These are phyloP conservation scores for Colletotrichum liriopes DNA, from an alignment of 2,329 filamentous ascomycete species.

Conservation along the genomic window DNA sequence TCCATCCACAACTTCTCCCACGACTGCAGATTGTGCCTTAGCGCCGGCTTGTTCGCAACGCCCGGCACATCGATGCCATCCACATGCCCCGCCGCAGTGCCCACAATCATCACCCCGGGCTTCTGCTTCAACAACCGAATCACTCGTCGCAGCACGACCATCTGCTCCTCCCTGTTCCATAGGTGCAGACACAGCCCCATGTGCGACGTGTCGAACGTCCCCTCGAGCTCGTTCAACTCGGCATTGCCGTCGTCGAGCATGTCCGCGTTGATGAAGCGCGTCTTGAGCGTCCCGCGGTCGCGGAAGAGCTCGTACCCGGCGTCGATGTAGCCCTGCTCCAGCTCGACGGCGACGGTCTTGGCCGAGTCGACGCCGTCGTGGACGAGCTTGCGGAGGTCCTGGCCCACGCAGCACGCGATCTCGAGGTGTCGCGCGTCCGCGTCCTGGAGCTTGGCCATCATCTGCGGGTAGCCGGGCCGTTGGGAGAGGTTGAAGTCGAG, in stretches of 20 bases:
- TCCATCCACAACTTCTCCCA: slow-evolving; percentile 43
- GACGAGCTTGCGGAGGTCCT: slow-evolving; percentile 49
- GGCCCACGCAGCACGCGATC: slow-evolving; percentile 50
- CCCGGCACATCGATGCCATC: slow-evolving; percentile 26
- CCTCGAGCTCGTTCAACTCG: slow-evolving; percentile 39
- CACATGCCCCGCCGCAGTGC: slow-evolving; percentile 37
- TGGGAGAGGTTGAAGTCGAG: slow-evolving; percentile 38
- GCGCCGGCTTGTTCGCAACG: background rate
- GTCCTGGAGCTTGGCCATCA: slow-evolving; percentile 43
- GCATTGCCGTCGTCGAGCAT: slow-evolving; percentile 44
- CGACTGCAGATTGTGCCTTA: slow-evolving; percentile 40
- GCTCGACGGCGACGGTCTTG: slow-evolving; percentile 46
- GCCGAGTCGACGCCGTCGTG: slow-evolving; percentile 46
- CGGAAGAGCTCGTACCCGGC: slow-evolving; percentile 49
- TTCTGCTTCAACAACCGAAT: slow-evolving; percentile 29
- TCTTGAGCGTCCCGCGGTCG: slow-evolving; percentile 45
- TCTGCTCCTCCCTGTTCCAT: slow-evolving; percentile 46
- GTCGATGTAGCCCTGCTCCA: slow-evolving; percentile 44
- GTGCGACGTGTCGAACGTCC: slow-evolving; percentile 46
- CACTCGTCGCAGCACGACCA: slow-evolving; percentile 29
- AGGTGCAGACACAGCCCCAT: slow-evolving; percentile 48
- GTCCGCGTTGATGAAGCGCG: slow-evolving; percentile 45
- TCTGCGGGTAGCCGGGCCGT: slow-evolving; percentile 28
- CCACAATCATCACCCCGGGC: slow-evolving; percentile 39
- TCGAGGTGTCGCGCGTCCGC: slow-evolving; percentile 46